A percentile compares a stretch with the other conserved stretches of the same genome.
Evolutionary conservation across 176 grass and related monocot species (phyloP).

Genomic region (Ensete ventricosum): DNA sequence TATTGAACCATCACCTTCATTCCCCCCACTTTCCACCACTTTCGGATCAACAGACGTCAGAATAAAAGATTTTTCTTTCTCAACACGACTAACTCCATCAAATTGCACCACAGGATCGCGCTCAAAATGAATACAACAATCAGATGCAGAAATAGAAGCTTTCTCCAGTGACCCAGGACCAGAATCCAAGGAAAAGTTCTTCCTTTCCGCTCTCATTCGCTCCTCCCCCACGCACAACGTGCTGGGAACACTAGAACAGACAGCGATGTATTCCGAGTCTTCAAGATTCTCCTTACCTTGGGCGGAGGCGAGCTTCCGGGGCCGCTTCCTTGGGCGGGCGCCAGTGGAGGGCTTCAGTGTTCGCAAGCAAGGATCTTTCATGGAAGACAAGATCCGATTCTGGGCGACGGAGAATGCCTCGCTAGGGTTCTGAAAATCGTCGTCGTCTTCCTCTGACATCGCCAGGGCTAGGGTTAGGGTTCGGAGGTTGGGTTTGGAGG

Average conservation of each 20-base stretch:
- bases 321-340: conserved; percentile 36
- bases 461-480: background rate
- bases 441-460: conserved; percentile 31
- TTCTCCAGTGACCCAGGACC: background rate
- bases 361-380: conserved; percentile 12
- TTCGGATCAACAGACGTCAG: conserved; percentile 7
- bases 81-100: background rate
- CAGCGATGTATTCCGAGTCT: background rate
- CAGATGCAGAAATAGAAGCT: background rate
- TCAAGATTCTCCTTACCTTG: conserved; percentile 50
- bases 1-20: conserved; percentile 3
- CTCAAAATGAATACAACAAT: conserved; percentile 7
- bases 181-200: background rate
- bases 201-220: background rate
- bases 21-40: background rate
- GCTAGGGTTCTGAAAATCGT: conserved; percentile 57
- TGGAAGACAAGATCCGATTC: conserved; percentile 16
- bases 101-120: background rate
- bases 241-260: conserved; percentile 1
- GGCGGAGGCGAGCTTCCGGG: conserved; percentile 1
- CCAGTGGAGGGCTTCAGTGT: conserved; percentile 33
- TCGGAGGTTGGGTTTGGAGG: background rate
- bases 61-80: background rate
- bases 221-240: background rate
- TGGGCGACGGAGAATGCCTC: conserved; percentile 13